A percentile compares a stretch with the other conserved stretches of the same genome.
Evolutionary conservation across 164 flowering plant species (phyloP).

Genomic region (Berberis vulgaris): DNA sequence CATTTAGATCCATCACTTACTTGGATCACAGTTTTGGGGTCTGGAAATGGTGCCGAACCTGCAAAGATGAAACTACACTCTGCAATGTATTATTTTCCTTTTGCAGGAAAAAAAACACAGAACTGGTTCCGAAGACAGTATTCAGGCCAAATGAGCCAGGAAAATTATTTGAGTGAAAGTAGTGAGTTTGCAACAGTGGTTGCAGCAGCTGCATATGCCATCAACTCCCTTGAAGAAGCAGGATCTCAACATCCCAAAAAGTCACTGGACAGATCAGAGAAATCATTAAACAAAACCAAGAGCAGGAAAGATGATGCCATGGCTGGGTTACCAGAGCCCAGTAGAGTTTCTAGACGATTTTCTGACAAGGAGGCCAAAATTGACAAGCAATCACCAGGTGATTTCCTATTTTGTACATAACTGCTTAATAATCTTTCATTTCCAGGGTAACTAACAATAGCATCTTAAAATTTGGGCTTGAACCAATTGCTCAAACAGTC

Average conservation of each 20-base stretch:
- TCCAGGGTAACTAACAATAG: conserved; percentile 5
- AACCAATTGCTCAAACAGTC: no score
- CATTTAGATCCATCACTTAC: no score
- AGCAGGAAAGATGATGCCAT: conserved; percentile 20
- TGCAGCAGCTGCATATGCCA: conserved; percentile 66
- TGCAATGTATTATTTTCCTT: conserved; percentile 1
- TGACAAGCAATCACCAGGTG: conserved; percentile 8
- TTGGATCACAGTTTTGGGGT: neutral
- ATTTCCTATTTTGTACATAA: neutral
- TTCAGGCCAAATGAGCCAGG: conserved; percentile 32
- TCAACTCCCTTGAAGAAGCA: conserved; percentile 31
- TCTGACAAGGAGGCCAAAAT: conserved; percentile 21
- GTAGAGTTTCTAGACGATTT: conserved; percentile 12
- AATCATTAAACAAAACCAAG: conserved; percentile 16
- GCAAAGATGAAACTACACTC: neutral
- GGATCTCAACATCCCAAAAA: conserved; percentile 13
- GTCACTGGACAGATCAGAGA: conserved; percentile 9
- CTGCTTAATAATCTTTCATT: neutral
- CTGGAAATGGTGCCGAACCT: neutral
- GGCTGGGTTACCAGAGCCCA: conserved; percentile 8
- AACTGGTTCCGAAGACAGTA: conserved; percentile 47
- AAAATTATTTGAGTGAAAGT: conserved; percentile 16
- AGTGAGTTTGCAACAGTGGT: conserved; percentile 35
- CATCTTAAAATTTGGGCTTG: neutral
- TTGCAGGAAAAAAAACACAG: conserved; percentile 30